Conservation (phyloP, 148 eudicot species). For the Nepenthes gracilis region DNA sequence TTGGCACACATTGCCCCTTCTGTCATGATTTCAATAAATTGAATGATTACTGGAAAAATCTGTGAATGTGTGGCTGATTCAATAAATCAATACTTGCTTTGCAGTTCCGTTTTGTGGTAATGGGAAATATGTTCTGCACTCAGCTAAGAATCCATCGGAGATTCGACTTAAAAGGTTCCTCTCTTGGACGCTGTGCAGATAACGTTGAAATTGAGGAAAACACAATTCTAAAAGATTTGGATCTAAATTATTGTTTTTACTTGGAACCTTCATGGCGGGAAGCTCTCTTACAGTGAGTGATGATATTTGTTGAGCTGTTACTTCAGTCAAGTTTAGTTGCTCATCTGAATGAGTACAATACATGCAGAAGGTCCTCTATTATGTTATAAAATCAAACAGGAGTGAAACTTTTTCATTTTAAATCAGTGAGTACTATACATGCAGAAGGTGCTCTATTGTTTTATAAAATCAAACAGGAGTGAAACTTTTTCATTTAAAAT, state of each 20-base stretch:
- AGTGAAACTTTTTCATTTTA: no score
- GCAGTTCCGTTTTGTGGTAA: constrained; percentile 97
- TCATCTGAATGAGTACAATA: background rate
- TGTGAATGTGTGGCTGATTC: constrained; percentile 3
- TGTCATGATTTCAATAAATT: no score
- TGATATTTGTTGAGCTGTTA: constrained; percentile 1
- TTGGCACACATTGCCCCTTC: no score
- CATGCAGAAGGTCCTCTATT: no score
- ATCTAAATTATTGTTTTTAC: constrained; percentile 79
- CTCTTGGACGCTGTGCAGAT: constrained; percentile 85
- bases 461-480: no score
- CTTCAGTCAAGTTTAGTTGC: background rate
- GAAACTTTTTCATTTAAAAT: no score
- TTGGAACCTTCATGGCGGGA: constrained; percentile 93
- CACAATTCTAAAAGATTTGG: constrained; percentile 94
- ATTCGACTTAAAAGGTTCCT: constrained; percentile 92
- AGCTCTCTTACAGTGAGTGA: constrained; percentile 60
- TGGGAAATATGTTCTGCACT: constrained; percentile 99
- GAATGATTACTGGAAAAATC: background rate
- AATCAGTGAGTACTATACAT: no score
- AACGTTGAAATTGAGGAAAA: constrained; percentile 95
- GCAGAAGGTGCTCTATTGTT: no score
- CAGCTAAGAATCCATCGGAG: constrained; percentile 93
- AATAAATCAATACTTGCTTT: constrained; percentile 10
- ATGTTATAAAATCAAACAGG: no score